Evolutionary conservation across 352 stramenopile genomes (phyloP), one percentile per base, ranked within the genome.

Genomic region (Globisporangium heterothallicum): DNA sequence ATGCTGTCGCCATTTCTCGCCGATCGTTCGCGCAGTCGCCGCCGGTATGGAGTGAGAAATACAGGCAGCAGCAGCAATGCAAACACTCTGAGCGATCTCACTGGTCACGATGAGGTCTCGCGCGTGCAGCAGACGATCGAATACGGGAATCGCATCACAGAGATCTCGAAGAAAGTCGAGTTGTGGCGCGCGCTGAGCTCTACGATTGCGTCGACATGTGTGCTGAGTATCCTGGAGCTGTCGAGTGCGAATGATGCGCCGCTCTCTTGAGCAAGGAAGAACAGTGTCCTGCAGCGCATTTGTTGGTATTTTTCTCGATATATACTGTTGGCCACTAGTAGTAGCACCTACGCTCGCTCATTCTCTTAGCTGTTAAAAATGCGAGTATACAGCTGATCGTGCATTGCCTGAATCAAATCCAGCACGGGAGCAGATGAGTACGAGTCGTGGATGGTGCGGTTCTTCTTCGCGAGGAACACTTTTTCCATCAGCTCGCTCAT

Each of bases 331-430:
- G n/a, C n/a, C n/a, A n/a, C n/a, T n/a, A n/a, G n/a, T n/a, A n/a
- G n/a, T n/a, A n/a, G n/a, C n/a, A n/a, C n/a, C n/a, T n/a, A n/a
- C n/a, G n/a, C n/a, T n/a, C n/a, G n/a, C n/a, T 34, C 29, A 12
- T 34, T 34, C 29, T 34, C 35, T 43, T 59, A 86, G 47, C 83
- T 94, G 56, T 91, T 94, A 56, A 94, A 94, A 40, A 94, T 92
- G 26, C 83, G 80, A 56, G 83, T 94, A 64, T 94, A 94, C n/a
- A 94, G 64, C 47, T 88, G 74, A 55, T 94, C 83, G 58, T 94
- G 83, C 70, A 88, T 86, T 49, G 68, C 77, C 42, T 94, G 83
- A 49, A 92, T 72, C 21, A 94, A 66, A 50, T 94, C 83, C 12
- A 92, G 72, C 49, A 90, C 66, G 0, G 83, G 83, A 30, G 77